Percentiles rank a stretch among this genome's conserved stretches.
Conservation (phyloP, 2,329 filamentous ascomycete genomes). For the Aureobasidium sp. region DNA sequence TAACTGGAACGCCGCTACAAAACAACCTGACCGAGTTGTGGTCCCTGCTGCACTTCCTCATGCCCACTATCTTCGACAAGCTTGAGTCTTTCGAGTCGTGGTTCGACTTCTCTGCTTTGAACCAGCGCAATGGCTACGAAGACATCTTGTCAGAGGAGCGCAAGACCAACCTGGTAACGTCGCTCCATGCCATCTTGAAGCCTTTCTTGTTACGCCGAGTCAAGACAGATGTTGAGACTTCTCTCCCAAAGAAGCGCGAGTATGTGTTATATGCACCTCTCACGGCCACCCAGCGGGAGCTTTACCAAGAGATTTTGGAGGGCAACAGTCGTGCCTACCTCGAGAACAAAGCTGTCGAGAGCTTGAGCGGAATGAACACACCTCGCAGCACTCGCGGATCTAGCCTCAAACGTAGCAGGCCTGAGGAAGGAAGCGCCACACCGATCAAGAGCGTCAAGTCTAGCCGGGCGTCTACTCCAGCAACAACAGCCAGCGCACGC, state of each 20-base stretch:
- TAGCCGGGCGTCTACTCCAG: slow-evolving; percentile 66
- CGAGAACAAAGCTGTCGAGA: slow-evolving; percentile 67
- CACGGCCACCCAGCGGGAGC: slow-evolving; percentile 79
- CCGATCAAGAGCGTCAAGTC: slow-evolving; percentile 66
- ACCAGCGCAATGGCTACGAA: slow-evolving; percentile 71
- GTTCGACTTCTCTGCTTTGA: slow-evolving; percentile 93
- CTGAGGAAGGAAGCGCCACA: slow-evolving; percentile 31
- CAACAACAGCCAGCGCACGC: slow-evolving; percentile 32
- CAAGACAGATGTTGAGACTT: slow-evolving; percentile 85
- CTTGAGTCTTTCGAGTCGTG: slow-evolving; percentile 88
- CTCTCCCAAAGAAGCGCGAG: slow-evolving; percentile 92
- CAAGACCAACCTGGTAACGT: slow-evolving; percentile 70
- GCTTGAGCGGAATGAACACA: slow-evolving; percentile 47
- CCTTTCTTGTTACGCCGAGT: slow-evolving; percentile 80
- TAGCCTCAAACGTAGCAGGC: slow-evolving; percentile 51
- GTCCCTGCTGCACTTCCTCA: slow-evolving; percentile 87
- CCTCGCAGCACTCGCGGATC: slow-evolving; percentile 34
- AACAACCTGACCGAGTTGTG: slow-evolving; percentile 94
- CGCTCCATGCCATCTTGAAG: slow-evolving; percentile 87
- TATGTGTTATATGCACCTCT: slow-evolving; percentile 93
- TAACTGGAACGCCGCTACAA: slow-evolving; percentile 89
- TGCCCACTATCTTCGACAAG: slow-evolving; percentile 88
- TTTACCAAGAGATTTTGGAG: slow-evolving; percentile 69
- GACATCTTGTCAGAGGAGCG: slow-evolving; percentile 71
- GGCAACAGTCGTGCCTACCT: slow-evolving; percentile 48